A percentile compares a stretch with the other conserved stretches of the same genome.
Evolutionary conservation across 306 rosid species (phyloP).

Genomic region (Calophaca sinica): DNA sequence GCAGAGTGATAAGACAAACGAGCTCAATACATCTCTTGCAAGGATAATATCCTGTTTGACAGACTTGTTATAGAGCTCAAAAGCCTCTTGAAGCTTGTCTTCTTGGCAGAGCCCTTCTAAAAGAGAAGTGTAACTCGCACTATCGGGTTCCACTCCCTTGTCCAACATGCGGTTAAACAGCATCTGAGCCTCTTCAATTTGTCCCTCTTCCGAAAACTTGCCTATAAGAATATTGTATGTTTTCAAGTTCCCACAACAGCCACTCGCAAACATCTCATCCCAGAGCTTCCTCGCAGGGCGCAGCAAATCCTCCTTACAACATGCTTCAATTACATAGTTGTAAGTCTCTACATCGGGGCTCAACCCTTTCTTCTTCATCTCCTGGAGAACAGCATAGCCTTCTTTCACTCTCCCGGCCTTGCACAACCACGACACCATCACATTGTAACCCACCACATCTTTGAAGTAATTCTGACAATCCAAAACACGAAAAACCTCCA

Average conservation of each 20-base stretch:
- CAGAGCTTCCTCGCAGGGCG: slow-evolving; percentile 89
- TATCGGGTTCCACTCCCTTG: slow-evolving; percentile 68
- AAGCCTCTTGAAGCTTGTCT: slow-evolving; percentile 67
- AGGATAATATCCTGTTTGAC: slow-evolving; percentile 64
- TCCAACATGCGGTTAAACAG: slow-evolving; percentile 75
- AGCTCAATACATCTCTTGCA: slow-evolving; percentile 60
- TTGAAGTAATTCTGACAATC: slow-evolving; percentile 61
- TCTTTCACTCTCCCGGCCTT: slow-evolving; percentile 79
- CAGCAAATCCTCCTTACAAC: slow-evolving; percentile 81
- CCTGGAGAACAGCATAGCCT: slow-evolving; percentile 77
- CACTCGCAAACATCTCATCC: slow-evolving; percentile 95
- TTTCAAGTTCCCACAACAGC: slow-evolving; percentile 74
- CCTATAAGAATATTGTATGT: slow-evolving; percentile 77
- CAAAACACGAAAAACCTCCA: slow-evolving; percentile 65
- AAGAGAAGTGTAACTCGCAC: slow-evolving; percentile 65
- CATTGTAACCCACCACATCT: slow-evolving; percentile 73
- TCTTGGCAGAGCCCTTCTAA: slow-evolving; percentile 81
- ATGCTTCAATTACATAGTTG: slow-evolving; percentile 83
- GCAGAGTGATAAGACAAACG: slow-evolving; percentile 64
- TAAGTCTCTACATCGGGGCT: slow-evolving; percentile 65
- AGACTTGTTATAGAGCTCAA: slow-evolving; percentile 65
- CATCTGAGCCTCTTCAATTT: slow-evolving; percentile 76
- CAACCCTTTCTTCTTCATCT: slow-evolving; percentile 83
- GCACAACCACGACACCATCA: slow-evolving; percentile 78
- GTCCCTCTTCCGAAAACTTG: slow-evolving; percentile 75